Conservation (phyloP, 176 grass and related monocot species). For the bread wheat (Triticum aestivum) region DNA sequence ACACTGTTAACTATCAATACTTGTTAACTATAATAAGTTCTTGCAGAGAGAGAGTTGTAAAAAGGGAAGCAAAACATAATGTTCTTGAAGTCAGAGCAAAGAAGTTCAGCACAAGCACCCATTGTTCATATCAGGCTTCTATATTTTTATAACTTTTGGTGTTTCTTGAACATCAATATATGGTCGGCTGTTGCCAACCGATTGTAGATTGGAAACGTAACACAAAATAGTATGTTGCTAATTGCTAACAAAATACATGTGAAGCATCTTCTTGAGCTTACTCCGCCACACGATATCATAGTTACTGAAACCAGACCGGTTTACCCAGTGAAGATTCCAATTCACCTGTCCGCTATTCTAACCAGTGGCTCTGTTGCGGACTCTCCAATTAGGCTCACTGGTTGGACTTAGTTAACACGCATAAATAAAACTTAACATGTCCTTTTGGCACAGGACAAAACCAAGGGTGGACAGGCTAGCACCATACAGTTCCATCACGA, state of each 20-base stretch:
- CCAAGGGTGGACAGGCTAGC: neutral
- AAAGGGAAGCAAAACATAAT: constrained; percentile 1
- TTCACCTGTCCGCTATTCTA: neutral
- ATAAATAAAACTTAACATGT: constrained; percentile 17
- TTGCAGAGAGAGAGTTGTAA: constrained; percentile 1
- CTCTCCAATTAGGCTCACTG: neutral
- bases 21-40: neutral
- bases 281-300: neutral
- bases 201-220: neutral
- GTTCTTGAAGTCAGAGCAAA: neutral
- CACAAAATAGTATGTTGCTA: neutral
- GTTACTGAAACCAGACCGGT: neutral
- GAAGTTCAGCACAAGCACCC: neutral
- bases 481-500: neutral
- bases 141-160: neutral
- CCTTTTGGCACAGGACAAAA: neutral
- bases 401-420: neutral
- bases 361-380: neutral
- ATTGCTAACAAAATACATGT: constrained; percentile 4
- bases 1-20: neutral
- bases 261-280: neutral
- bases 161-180: neutral
- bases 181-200: neutral
- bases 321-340: neutral
- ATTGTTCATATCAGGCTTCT: neutral